These are phyloP conservation scores for Aspergillus caelatus DNA, from an alignment of 2,329 filamentous ascomycete genomes.

Conservation along the genomic window DNA sequence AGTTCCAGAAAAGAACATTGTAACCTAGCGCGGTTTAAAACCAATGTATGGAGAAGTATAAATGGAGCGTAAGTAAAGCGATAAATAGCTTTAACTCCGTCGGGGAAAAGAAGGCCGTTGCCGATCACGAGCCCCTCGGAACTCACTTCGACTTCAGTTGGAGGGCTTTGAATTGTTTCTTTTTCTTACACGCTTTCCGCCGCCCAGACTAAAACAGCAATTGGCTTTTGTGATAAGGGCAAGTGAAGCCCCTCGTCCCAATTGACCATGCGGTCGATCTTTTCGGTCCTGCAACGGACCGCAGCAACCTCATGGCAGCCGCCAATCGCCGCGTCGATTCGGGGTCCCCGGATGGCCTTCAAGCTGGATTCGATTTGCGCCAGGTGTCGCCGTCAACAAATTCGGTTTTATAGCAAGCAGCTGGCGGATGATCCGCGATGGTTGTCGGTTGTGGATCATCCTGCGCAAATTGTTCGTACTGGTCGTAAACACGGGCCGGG, in stretches of 20 bases:
- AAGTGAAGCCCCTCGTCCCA: neutral
- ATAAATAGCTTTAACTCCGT: neutral
- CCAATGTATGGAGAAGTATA: neutral
- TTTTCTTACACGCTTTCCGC: neutral
- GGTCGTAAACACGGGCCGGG: conserved; percentile 77
- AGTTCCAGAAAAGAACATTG: conserved; percentile 80
- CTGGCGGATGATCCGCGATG: conserved; percentile 75
- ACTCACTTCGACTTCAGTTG: conserved; percentile 11
- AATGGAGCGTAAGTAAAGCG: neutral
- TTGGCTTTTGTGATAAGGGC: neutral
- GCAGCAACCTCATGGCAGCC: conserved; percentile 25
- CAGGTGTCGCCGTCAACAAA: conserved; percentile 41
- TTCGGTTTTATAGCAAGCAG: conserved; percentile 46
- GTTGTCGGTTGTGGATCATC: conserved; percentile 83
- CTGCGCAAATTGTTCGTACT: conserved; percentile 75
- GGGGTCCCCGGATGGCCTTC: conserved; percentile 20
- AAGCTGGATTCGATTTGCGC: conserved; percentile 37
- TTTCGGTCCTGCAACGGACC: conserved; percentile 30
- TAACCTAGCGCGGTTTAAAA: neutral
- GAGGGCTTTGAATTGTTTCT: neutral
- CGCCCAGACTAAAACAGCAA: neutral
- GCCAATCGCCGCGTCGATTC: conserved; percentile 23
- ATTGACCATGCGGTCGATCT: conserved; percentile 31
- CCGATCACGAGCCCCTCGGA: conserved; percentile 27
- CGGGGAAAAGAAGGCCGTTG: conserved; percentile 23